Percentiles rank a stretch among this genome's conserved stretches.
phyloP scores from a whole-genome alignment of 164 flowering plant genomes.

The Tetrastigma voinierianum region DNA sequence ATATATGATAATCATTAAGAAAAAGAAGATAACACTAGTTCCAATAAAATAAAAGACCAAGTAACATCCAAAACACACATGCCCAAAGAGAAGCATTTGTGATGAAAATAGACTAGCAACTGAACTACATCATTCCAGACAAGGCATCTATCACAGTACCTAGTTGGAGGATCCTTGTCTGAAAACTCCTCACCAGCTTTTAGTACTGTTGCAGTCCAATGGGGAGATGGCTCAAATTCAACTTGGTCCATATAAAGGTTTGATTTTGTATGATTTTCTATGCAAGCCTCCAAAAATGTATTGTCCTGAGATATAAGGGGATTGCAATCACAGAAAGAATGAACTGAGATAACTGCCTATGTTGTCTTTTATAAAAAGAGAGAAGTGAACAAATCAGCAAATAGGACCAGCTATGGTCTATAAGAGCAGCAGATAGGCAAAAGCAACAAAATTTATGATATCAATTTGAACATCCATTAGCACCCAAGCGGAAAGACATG shows the following conservation, averaged over 20 bases:
- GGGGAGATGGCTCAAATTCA: constrained; percentile 86
- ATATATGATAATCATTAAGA: constrained; percentile 9
- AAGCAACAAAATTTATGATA: not conserved
- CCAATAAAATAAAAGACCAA: constrained; percentile 1
- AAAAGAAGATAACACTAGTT: constrained; percentile 9
- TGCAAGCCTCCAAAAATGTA: constrained; percentile 89
- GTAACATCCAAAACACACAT: no score
- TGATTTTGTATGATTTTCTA: constrained; percentile 94
- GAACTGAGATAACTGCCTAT: not conserved
- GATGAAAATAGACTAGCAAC: constrained; percentile 7
- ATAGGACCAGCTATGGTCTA: not conserved
- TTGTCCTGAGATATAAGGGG: constrained; percentile 54
- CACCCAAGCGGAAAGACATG: not conserved
- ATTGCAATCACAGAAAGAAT: not conserved
- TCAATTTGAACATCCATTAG: not conserved
- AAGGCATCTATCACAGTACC: constrained; percentile 35
- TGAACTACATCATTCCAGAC: constrained; percentile 2
- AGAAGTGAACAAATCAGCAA: not conserved
- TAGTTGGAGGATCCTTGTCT: constrained; percentile 28
- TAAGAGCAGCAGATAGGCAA: not conserved
- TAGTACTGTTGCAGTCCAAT: constrained; percentile 65
- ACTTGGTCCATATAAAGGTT: constrained; percentile 97
- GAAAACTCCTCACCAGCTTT: constrained; percentile 57
- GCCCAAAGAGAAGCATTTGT: not conserved
- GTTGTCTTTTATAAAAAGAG: not conserved